Percentiles rank a stretch among this genome's conserved stretches.
Evolutionary conservation across 2,329 filamentous ascomycete genomes (phyloP).

Genomic region (Epichloe gansuensis): DNA sequence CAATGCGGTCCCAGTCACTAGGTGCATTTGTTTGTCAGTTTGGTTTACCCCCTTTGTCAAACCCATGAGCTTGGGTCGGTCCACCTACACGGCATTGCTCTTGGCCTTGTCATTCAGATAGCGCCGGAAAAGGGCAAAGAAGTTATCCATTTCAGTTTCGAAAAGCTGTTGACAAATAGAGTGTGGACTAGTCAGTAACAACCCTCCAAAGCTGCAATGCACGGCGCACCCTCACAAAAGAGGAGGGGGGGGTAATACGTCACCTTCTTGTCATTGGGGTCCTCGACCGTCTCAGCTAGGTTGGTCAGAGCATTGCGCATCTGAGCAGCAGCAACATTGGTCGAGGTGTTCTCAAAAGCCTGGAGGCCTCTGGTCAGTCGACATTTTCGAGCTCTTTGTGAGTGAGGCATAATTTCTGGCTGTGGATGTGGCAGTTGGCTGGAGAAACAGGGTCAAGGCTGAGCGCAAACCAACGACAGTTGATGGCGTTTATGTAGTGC

Average conservation of each 20-base stretch:
- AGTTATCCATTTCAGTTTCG: conserved; percentile 99
- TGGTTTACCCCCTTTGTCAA: background rate
- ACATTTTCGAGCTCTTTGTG: background rate
- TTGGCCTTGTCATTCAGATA: conserved; percentile 99
- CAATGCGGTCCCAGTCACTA: conserved; percentile 94
- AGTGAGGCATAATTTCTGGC: background rate
- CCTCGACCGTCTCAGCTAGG: conserved; percentile 78
- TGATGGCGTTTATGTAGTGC: background rate
- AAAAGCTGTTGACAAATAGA: conserved; percentile 50
- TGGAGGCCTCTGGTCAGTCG: conserved; percentile 27
- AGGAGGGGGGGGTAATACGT: conserved; percentile 16
- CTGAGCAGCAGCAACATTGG: conserved; percentile 92
- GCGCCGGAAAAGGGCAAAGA: conserved; percentile 95
- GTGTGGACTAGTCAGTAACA: conserved; percentile 2
- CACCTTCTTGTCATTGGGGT: conserved; percentile 74
- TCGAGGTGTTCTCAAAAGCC: conserved; percentile 99
- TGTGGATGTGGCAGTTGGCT: background rate
- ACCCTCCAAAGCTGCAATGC: background rate
- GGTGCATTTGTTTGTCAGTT: conserved; percentile 1
- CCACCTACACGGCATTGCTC: conserved; percentile 69
- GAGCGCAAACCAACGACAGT: background rate
- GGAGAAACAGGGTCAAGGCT: background rate
- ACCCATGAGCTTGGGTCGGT: background rate
- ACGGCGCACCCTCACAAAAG: background rate
- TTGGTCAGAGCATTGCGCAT: conserved; percentile 97